Evolutionary conservation across 2,329 filamentous ascomycete genomes (phyloP).

Genomic region (Calonectria pseudoreteaudii): DNA sequence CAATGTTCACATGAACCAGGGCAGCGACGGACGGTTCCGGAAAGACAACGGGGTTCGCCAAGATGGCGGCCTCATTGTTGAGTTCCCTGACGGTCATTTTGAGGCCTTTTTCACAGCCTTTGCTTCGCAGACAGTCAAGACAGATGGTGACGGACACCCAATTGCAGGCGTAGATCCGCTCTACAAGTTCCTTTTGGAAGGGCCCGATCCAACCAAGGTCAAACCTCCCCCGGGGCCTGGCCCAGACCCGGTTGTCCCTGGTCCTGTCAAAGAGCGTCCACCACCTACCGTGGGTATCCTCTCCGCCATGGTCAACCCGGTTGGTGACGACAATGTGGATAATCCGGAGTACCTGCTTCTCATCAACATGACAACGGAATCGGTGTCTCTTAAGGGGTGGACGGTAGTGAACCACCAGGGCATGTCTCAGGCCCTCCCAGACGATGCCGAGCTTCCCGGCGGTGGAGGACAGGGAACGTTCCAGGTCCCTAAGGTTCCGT

Average conservation of each 20-base stretch:
- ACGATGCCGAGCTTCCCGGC: background rate
- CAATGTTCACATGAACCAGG: conserved; percentile 28
- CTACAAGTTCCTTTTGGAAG: conserved; percentile 11
- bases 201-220: background rate
- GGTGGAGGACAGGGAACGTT: background rate
- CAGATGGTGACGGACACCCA: background rate
- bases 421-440: background rate
- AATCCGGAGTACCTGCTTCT: conserved; percentile 18
- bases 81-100: conserved; percentile 24
- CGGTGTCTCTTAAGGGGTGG: conserved; percentile 8
- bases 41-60: conserved; percentile 15
- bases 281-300: conserved; percentile 1
- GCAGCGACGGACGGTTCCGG: background rate
- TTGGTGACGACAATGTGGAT: background rate
- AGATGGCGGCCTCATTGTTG: conserved; percentile 24
- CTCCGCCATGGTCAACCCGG: conserved; percentile 12
- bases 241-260: background rate
- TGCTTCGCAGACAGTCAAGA: conserved; percentile 25
- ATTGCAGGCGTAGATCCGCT: conserved; percentile 16
- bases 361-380: background rate
- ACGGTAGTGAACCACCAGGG: conserved; percentile 13
- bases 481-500: background rate
- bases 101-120: conserved; percentile 28
- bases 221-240: background rate
- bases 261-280: background rate